Evolutionary conservation across 2,329 filamentous ascomycete genomes (phyloP).

Genomic region (Xylaria sp.): DNA sequence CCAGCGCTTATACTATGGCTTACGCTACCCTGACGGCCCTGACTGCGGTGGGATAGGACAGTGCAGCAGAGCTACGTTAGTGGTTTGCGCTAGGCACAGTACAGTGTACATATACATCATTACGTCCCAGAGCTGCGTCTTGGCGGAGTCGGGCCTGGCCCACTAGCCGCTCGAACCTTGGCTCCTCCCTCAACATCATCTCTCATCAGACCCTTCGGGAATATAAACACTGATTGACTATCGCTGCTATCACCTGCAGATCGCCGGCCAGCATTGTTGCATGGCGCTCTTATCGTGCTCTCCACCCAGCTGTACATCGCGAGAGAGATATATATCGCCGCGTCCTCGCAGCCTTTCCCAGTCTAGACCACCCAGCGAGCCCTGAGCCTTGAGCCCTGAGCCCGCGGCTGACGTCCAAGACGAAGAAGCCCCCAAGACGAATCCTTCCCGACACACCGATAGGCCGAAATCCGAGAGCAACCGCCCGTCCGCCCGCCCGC

Average conservation of each 20-base stretch:
- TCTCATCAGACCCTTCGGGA: conserved; percentile 15
- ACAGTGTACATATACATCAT: not conserved
- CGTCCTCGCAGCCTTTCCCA: conserved; percentile 33
- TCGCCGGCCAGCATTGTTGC: conserved; percentile 16
- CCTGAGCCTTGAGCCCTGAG: not conserved
- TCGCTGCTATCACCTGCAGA: conserved; percentile 30
- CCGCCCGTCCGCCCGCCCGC: no score
- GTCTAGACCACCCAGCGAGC: conserved; percentile 27
- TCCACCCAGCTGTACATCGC: conserved; percentile 16
- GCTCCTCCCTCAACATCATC: conserved; percentile 9
- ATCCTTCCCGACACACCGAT: conserved; percentile 29
- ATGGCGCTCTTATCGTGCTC: conserved; percentile 21
- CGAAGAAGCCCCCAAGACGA: not conserved
- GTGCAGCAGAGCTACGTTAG: not conserved
- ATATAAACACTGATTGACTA: conserved; percentile 21
- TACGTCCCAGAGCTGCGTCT: conserved; percentile 20
- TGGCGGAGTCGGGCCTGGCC: conserved; percentile 26
- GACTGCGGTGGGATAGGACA: not conserved
- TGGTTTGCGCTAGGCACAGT: not conserved
- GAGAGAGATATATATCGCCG: conserved; percentile 34
- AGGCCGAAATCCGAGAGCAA: conserved; percentile 12
- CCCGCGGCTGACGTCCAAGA: conserved; percentile 31
- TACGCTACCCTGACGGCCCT: conserved; percentile 17
- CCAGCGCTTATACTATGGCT: conserved; percentile 18
- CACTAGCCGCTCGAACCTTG: conserved; percentile 25